phyloP scores from a whole-genome alignment of 2,329 filamentous ascomycete genomes.

The Daldinia eschscholtzii region DNA sequence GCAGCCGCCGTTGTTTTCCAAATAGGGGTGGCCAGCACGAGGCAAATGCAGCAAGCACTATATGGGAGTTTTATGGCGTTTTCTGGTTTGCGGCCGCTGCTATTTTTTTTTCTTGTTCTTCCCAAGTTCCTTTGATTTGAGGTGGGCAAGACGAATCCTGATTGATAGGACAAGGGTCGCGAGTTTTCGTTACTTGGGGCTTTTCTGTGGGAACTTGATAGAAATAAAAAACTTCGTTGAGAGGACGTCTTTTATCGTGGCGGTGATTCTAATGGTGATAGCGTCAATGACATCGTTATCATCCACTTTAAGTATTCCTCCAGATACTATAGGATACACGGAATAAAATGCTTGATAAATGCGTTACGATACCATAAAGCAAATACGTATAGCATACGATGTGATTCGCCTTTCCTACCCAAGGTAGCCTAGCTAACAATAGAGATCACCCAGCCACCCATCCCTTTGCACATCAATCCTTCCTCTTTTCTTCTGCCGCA shows the following conservation, averaged over 20 bases:
- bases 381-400: slow-evolving; percentile 1
- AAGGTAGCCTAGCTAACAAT: background rate
- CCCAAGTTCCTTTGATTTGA: background rate
- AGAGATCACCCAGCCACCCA: background rate
- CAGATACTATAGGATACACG: background rate
- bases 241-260: background rate
- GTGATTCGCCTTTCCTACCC: background rate
- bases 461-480: background rate
- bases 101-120: background rate
- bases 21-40: background rate
- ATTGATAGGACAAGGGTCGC: background rate
- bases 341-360: background rate
- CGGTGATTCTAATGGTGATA: background rate
- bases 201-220: background rate
- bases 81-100: background rate
- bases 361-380: background rate
- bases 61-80: slow-evolving; percentile 18
- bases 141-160: background rate
- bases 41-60: slow-evolving; percentile 12
- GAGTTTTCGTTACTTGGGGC: background rate
- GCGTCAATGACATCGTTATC: background rate
- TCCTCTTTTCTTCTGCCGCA: background rate
- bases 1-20: background rate
- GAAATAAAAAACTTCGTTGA: background rate
- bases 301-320: no score